phyloP scores from a whole-genome alignment of 352 stramenopile genomes.

The Pythium brassicae region DNA sequence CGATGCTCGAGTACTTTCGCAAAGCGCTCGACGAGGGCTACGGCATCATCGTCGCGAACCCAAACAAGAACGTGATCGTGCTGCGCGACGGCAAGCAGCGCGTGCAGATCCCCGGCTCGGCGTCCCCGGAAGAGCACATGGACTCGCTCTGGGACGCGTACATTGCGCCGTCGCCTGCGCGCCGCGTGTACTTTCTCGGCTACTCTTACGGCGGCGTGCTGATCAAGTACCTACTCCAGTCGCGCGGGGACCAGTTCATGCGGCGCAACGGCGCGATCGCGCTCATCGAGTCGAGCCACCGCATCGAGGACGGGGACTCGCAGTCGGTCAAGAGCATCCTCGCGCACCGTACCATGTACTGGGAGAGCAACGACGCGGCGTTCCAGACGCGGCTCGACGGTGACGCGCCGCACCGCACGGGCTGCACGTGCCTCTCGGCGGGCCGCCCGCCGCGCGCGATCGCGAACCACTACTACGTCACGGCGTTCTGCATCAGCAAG shows the following conservation, averaged over 20 bases:
- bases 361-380: slow-evolving; percentile 75
- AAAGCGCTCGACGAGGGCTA: slow-evolving; percentile 83
- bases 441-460: slow-evolving; percentile 60
- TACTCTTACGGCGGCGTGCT: slow-evolving; percentile 87
- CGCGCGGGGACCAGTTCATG: slow-evolving; percentile 81
- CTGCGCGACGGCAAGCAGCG: slow-evolving; percentile 76
- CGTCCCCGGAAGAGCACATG: slow-evolving; percentile 86
- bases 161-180: slow-evolving; percentile 46
- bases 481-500: slow-evolving; percentile 86
- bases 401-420: slow-evolving; percentile 76
- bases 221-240: slow-evolving; percentile 88
- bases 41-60: slow-evolving; percentile 86
- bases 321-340: slow-evolving; percentile 86
- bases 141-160: slow-evolving; percentile 86
- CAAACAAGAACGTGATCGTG: slow-evolving; percentile 88
- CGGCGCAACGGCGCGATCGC: slow-evolving; percentile 83
- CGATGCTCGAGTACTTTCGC: slow-evolving; percentile 88
- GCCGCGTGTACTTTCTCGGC: slow-evolving; percentile 81
- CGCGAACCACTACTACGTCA: slow-evolving; percentile 87
- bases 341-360: slow-evolving; percentile 87
- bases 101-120: slow-evolving; percentile 77
- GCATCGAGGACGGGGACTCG: slow-evolving; percentile 81
- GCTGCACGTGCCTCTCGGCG: slow-evolving; percentile 78
- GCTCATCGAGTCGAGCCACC: slow-evolving; percentile 84
- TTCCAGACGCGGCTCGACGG: slow-evolving; percentile 79